Conservation (phyloP, 202 grass and related monocot species). For the Setaria viridis region DNA sequence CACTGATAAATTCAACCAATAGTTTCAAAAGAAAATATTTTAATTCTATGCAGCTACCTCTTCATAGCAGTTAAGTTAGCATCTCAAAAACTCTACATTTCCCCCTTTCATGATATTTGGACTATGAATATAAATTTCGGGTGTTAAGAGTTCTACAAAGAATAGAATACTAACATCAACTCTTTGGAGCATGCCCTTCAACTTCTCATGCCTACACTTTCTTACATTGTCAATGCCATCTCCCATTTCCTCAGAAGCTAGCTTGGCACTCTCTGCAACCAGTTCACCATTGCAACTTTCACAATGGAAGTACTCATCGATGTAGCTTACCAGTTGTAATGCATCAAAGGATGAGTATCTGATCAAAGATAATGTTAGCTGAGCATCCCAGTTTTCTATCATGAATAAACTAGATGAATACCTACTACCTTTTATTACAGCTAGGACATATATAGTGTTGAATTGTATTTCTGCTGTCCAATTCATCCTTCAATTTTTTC, state of each 20-base stretch:
- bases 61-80: neutral
- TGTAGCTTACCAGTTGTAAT: constrained; percentile 78
- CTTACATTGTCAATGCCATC: constrained; percentile 88
- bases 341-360: constrained; percentile 97
- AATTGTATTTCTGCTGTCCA: constrained; percentile 95
- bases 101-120: no score
- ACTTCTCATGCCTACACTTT: constrained; percentile 75
- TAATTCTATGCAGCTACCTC: constrained; percentile 3
- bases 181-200: constrained; percentile 87
- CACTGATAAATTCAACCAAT: neutral
- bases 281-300: constrained; percentile 95
- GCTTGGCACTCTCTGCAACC: constrained; percentile 96
- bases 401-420: constrained; percentile 32
- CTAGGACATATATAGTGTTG: constrained; percentile 90
- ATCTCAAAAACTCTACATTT: neutral
- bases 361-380: constrained; percentile 7
- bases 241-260: constrained; percentile 94
- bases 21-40: neutral
- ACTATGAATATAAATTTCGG: neutral
- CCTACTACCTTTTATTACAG: constrained; percentile 77
- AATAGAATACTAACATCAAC: constrained; percentile 67
- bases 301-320: constrained; percentile 88
- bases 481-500: constrained; percentile 95
- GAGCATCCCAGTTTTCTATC: neutral
- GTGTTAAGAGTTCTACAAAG: neutral